A percentile compares a stretch with the other conserved stretches of the same genome.
Conservation (phyloP, 805 yeast genomes). For the Wickerhamomyces hampshirensis region DNA sequence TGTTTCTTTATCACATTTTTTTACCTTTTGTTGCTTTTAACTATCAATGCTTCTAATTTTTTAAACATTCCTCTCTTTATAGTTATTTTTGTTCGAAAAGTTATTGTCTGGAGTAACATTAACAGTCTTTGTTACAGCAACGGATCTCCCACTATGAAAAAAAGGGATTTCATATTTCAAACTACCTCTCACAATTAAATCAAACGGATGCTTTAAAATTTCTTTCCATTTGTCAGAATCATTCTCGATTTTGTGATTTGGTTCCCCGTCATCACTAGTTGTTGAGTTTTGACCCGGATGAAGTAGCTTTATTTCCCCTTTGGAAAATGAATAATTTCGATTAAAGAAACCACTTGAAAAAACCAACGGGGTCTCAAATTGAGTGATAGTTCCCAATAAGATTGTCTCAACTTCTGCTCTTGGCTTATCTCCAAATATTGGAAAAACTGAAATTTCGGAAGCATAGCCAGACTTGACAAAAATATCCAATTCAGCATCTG, state of each 20-base stretch:
- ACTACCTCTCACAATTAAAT: slow-evolving; percentile 76
- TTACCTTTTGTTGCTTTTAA: no score
- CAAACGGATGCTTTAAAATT: slow-evolving; percentile 77
- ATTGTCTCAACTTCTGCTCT: slow-evolving; percentile 47
- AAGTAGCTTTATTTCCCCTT: slow-evolving; percentile 64
- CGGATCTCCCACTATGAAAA: slow-evolving; percentile 44
- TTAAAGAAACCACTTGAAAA: slow-evolving; percentile 78
- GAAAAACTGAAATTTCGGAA: slow-evolving; percentile 7
- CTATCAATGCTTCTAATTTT: no score
- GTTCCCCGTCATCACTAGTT: slow-evolving; percentile 20
- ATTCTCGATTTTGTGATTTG: slow-evolving; percentile 25
- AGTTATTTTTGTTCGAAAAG: neutral
- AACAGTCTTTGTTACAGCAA: slow-evolving; percentile 56
- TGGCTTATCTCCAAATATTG: slow-evolving; percentile 5
- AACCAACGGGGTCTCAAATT: slow-evolving; percentile 65
- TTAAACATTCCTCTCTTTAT: no score
- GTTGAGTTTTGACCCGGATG: slow-evolving; percentile 57
- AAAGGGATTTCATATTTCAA: slow-evolving; percentile 75
- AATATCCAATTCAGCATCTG: slow-evolving; percentile 70
- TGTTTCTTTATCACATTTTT: no score
- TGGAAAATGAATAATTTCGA: slow-evolving; percentile 50
- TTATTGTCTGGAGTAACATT: slow-evolving; percentile 47
- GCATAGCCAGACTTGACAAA: slow-evolving; percentile 70
- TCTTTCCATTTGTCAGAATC: slow-evolving; percentile 61
- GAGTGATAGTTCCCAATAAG: slow-evolving; percentile 62